These are phyloP conservation scores for Calamus simplicifolius DNA, from an alignment of 176 grass and related monocot genomes.

Conservation along the genomic window DNA sequence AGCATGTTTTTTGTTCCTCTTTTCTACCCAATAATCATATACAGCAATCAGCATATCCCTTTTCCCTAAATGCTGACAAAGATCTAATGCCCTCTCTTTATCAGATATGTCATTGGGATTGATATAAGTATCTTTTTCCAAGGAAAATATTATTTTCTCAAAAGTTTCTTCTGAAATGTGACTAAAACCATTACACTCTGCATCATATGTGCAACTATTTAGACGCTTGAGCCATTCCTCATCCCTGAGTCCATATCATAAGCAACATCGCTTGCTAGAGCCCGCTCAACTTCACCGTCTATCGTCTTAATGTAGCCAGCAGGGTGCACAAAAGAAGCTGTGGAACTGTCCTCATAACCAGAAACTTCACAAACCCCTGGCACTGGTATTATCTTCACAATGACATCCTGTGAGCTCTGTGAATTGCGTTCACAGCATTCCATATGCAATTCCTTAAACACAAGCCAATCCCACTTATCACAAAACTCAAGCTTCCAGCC, in stretches of 20 bases:
- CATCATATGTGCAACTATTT: constrained; percentile 30
- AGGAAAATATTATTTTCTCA: constrained; percentile 66
- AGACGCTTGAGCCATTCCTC: constrained; percentile 55
- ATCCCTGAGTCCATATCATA: constrained; percentile 92
- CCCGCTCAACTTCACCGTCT: constrained; percentile 64
- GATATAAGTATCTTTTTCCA: constrained; percentile 73
- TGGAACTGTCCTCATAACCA: constrained; percentile 24
- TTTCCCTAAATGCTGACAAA: constrained; percentile 41
- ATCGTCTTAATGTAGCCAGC: constrained; percentile 41
- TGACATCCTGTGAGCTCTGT: neutral
- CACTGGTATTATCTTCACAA: constrained; percentile 46
- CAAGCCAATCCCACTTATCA: constrained; percentile 78
- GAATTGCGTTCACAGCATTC: constrained; percentile 61
- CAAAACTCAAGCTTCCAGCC: constrained; percentile 79
- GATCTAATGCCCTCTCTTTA: constrained; percentile 36
- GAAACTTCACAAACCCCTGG: constrained; percentile 57
- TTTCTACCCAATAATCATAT: constrained; percentile 69
- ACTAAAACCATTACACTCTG: constrained; percentile 3
- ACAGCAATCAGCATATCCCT: constrained; percentile 30
- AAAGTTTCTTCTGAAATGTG: constrained; percentile 50
- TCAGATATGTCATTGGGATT: constrained; percentile 34
- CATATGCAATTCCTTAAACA: constrained; percentile 84
- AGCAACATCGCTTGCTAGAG: constrained; percentile 27
- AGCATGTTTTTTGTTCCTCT: constrained; percentile 39
- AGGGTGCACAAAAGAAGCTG: constrained; percentile 54